A percentile compares a stretch with the other conserved stretches of the same genome.
phyloP scores from a whole-genome alignment of 768 basidiomycete species.

The Tylopilus subfusipes region DNA sequence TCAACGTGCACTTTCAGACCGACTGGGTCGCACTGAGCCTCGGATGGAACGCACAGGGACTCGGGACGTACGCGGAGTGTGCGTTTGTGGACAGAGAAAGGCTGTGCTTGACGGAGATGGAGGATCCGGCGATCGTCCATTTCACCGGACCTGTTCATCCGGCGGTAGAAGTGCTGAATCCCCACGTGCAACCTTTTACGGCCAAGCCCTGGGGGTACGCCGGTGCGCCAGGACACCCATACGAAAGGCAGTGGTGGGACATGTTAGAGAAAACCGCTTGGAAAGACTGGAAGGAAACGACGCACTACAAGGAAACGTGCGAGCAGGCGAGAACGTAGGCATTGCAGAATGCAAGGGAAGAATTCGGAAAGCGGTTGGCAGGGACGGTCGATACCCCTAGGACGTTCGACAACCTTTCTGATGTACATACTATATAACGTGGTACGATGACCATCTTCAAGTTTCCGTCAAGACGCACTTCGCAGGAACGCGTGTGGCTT shows the following conservation, averaged over 20 bases:
- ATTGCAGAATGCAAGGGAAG: slow-evolving; percentile 4
- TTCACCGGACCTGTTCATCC: slow-evolving; percentile 58
- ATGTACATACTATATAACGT: not conserved
- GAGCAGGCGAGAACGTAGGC: slow-evolving; percentile 10
- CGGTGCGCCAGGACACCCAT: slow-evolving; percentile 51
- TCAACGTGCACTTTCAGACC: slow-evolving; percentile 45
- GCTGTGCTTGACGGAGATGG: slow-evolving; percentile 35
- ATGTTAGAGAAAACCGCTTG: slow-evolving; percentile 42
- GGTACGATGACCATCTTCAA: not conserved
- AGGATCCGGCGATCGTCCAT: slow-evolving; percentile 47
- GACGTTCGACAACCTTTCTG: not conserved
- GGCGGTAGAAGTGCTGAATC: slow-evolving; percentile 43
- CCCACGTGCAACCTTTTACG: slow-evolving; percentile 49
- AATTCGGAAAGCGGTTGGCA: slow-evolving; percentile 8
- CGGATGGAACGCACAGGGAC: slow-evolving; percentile 54
- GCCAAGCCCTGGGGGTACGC: slow-evolving; percentile 59
- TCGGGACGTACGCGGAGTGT: slow-evolving; percentile 48
- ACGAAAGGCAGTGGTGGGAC: slow-evolving; percentile 45
- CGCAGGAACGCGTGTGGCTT: not conserved
- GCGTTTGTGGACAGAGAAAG: slow-evolving; percentile 34
- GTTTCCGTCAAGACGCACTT: not conserved
- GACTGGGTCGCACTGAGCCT: slow-evolving; percentile 42
- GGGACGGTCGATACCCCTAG: not conserved
- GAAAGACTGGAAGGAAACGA: slow-evolving; percentile 33
- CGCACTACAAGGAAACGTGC: slow-evolving; percentile 19